Base-by-base conservation (phyloP, 805 yeast species). In the Wickerhamomyces ciferrii region DNA sequence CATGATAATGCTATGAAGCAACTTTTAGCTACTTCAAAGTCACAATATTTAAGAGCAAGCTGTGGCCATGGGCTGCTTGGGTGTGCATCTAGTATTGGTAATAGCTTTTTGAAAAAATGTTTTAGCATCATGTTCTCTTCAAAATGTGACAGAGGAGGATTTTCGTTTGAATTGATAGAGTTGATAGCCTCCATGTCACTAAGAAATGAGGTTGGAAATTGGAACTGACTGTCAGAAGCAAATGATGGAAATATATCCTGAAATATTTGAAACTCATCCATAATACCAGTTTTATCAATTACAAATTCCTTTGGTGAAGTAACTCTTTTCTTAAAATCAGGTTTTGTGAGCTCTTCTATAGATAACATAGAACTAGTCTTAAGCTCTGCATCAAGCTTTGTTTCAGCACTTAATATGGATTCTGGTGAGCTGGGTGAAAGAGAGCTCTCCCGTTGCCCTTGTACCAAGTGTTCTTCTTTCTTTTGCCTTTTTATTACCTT, bases 51-150 rank as follows among this genome's bases (percentile, higher is more conserved):
- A 49, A 79, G 62, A 39, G 81, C 81, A 47, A 79, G 58, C 48
- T 77, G 78, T 0, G 84, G 84, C 83, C 83, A 77, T 3, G 83
- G 83, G 1, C 81, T 67, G 38, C 75, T 74, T 0, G 83, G 84
- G 54, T 79, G 83, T 0, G 81, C 81, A 61, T 79, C 84, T 31
- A 78, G 58, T 37, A 78, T 54, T 1, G 79, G 81, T 6, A 79
- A 59, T 34, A 79, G 62, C 48, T 75, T 72, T 51, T 75, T 73
- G 58, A 78, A 79, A 53, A 78, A 79, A 57, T 79, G 83, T 49
- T 71, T 73, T 48, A 79, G 53, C 70, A 79, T 74, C 67, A 69
- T 71, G 47, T 75, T 76, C 50, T 79, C 84, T 47, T 78, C 81
- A 23, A 69, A 58, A 39, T 70, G 68, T 7, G 75, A 56, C 46